Conservation (phyloP, 2,329 filamentous ascomycete genomes). For the Apiospora aurea region DNA sequence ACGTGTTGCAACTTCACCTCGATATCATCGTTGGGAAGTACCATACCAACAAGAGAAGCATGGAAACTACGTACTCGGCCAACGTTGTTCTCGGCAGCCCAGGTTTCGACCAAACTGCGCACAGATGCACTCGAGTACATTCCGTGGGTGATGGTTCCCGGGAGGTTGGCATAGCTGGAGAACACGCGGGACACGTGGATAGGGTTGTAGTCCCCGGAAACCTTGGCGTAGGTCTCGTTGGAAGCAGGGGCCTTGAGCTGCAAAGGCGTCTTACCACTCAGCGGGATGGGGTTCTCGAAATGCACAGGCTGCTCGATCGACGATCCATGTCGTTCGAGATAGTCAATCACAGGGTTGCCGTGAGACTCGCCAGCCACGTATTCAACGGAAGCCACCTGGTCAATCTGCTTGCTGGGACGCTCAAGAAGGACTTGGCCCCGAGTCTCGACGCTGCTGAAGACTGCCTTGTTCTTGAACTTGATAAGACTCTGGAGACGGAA, state of each 20-base stretch:
- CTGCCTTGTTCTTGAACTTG: conserved; percentile 91
- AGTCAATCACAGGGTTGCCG: conserved; percentile 96
- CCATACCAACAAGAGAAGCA: conserved; percentile 97
- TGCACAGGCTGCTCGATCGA: conserved; percentile 95
- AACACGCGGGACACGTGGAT: conserved; percentile 99
- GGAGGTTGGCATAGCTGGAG: conserved; percentile 92
- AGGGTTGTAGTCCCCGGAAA: conserved; percentile 98
- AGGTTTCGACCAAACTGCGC: conserved; percentile 94
- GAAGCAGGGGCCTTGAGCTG: conserved; percentile 90
- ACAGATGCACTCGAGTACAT: conserved; percentile 99
- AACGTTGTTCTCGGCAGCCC: conserved; percentile 98
- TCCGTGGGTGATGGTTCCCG: conserved; percentile 96
- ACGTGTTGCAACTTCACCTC: conserved; percentile 95
- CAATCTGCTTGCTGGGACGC: conserved; percentile 94
- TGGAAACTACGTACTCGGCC: conserved; percentile 98
- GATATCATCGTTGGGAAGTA: conserved; percentile 93
- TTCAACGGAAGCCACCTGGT: conserved; percentile 96
- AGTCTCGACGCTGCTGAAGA: conserved; percentile 92
- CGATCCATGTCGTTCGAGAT: conserved; percentile 88
- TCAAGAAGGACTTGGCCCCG: conserved; percentile 92
- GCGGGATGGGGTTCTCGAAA: conserved; percentile 96
- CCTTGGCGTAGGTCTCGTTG: conserved; percentile 97
- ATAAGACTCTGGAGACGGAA: conserved; percentile 95
- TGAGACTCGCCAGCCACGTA: conserved; percentile 92
- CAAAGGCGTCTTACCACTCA: conserved; percentile 90